Evolutionary conservation across 2,329 filamentous ascomycete genomes (phyloP), one percentile per base, ranked within the genome.

Genomic region (Clonostachys solani): DNA sequence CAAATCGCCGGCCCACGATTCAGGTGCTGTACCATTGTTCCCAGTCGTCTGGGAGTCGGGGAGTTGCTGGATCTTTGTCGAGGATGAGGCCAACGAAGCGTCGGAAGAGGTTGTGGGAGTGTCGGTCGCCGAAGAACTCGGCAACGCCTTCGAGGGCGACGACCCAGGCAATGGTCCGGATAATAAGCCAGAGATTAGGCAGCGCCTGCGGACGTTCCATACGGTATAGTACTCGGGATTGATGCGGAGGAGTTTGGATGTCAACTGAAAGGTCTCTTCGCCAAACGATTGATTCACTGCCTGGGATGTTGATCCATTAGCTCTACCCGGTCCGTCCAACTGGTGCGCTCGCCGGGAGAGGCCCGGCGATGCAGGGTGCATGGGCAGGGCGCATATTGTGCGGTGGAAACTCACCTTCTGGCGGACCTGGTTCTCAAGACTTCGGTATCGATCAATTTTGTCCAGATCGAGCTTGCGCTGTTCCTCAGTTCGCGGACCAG

Each of bases 221-320:
- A 90, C 79, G 48, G 89, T 92, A 71, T 94, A 94, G 73, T 92
- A 92, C 67, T 95, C 89, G 23, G 89, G 89, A 64, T 95, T 95
- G 58, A 85, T 78, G 42, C 77, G 78, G 46, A 92, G 76, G 41
- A 94, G 78, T 55, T 81, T 83, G n/a, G 86, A 84, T 34, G 86
- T 87, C 47, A 87, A 77, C 52, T 79, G 70, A 57, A 92, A 80
- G 38, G 83, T 78, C 47, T 81, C 73, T 47, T 71, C 56, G 40
- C 74, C 75, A 62, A 74, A 77, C 54, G 77, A 68, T 50, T 61
- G 63, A 44, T 72, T 63, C 3, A 65, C 56, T 49, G 75, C 57
- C 64, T 67, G 46, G 15, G 37, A 6, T 29, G 13, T 16, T 17
- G 23, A 40, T 19, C 19, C 16, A 29, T 44, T 17, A 40, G 18